Base-by-base conservation (phyloP, 768 basidiomycete species). In the Serendipita sp. region DNA sequence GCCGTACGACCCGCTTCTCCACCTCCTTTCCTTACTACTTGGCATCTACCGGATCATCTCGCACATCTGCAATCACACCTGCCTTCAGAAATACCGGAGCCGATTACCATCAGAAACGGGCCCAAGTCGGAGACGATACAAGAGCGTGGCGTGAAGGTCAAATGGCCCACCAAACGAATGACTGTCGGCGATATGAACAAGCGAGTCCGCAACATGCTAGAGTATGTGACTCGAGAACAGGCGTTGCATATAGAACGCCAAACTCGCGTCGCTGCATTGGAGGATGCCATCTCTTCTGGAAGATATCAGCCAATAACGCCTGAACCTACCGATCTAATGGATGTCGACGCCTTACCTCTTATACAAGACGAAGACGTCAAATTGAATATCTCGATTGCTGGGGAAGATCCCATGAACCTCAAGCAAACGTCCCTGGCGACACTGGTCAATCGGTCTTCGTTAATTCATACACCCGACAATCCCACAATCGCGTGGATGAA, bases 161-260 rank as follows among this genome's bases (percentile, higher is more conserved):
- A 90, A 70, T 98, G 91, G 87, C 95, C 94, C 1, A 84, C 84
- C 68, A 93, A 94, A 75, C 81, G 95, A 63, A 93, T 86, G 83
- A 96, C 93, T 69, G 86, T 95, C n/a, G 88, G 86, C 18, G 95
- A 97, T 73, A 95, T 98, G 92, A 89, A 92, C 74, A 96, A 96
- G 76, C 85, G 95, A 30, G 90, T 95, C 28, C 80, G 90, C 41
- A 83, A 86, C 47, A 79, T 98, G 56, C 83, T 95, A 18, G 94
- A 96, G 70, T 97, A 89, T 85, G 91, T 96, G n/a, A 89, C 87
- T 34, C 78, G 91, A 65, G 88, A 92, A 71, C 89, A 92, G 73
- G 88, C 86, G 5, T 83, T 78, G 68, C 86, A 86, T 8, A 77
- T 80, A 44, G 89, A 90, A 71, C 82, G 89, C 47, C 79, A 78